Base-by-base conservation (phyloP, 306 rosid species). In the Oxytropis ochrocephala region DNA sequence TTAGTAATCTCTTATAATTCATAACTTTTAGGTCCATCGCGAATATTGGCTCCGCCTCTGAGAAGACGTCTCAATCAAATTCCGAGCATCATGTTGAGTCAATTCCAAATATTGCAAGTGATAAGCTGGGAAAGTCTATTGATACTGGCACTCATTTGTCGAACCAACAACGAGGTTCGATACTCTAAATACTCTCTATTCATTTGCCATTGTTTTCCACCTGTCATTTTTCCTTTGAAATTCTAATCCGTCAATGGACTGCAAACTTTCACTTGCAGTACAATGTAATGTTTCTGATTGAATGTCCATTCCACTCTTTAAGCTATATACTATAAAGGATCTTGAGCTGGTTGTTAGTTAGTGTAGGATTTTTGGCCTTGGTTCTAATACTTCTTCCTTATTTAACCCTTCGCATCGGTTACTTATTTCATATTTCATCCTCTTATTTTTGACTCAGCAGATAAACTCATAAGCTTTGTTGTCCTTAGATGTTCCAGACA, bases 121-220 rank as follows among this genome's bases (percentile, higher is more conserved):
- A 78, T 59, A 65, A 53, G 71, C 66, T 24, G 61, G 83, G 67
- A 63, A 82, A 72, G 49, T 56, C 80, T 70, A 14, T 78, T 75
- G 81, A 64, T 51, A 75, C 46, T 41, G 69, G 52, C 42, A 73
- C 70, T 43, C 67, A 53, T 69, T 72, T 80, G 73, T 70, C 83
- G 68, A 71, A 83, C 43, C 80, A 85, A 78, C 79, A 21, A 66
- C 81, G 2, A 86, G 96, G 96, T 92, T 67, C 47, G 80, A 72
- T 69, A 18, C 48, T 42, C 69, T 66, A 32, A 35, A 70, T 19
- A 33, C 55, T 46, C 19, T 70, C 16, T 70, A 35, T 48, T 59
- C 39, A 36, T 63, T 46, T 75, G 53, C 72, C 69, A 53, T 81
- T 61, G 35, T 54, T 59, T 70, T 48, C 32, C 38, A 18, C 13